phyloP scores from a whole-genome alignment of 257 asterid genomes.

The Plantago major region DNA sequence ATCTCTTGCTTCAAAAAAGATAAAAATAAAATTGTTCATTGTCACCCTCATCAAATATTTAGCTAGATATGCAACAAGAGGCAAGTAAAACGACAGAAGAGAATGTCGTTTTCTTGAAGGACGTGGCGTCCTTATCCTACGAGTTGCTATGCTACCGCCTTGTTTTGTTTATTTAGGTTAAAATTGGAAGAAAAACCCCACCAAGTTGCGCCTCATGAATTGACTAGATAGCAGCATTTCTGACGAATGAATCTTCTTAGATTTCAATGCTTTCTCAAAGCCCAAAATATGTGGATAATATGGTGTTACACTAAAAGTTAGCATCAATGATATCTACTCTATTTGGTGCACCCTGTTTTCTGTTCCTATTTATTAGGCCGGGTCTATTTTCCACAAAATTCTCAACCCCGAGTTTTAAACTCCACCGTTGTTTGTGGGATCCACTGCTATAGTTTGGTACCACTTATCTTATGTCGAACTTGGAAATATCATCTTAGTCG shows the following conservation, averaged over 20 bases:
- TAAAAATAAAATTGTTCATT: too few species aligned
- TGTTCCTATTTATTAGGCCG: too few species aligned
- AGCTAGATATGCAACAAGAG: not conserved
- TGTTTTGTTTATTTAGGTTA: conserved; percentile 1
- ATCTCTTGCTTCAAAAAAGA: too few species aligned
- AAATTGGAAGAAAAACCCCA: not conserved
- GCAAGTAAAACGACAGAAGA: conserved; percentile 1
- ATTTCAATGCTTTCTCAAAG: not conserved
- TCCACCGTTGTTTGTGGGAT: too few species aligned
- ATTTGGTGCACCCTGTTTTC: too few species aligned
- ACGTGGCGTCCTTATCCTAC: conserved; percentile 24
- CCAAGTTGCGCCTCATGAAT: conserved; percentile 10
- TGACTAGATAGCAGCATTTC: not conserved
- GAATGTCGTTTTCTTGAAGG: conserved; percentile 18
- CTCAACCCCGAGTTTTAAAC: too few species aligned
- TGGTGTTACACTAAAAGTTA: too few species aligned
- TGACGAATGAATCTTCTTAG: not conserved
- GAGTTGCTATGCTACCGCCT: not conserved
- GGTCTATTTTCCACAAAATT: too few species aligned
- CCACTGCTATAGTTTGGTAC: too few species aligned
- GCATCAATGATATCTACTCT: too few species aligned
- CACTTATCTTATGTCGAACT: too few species aligned
- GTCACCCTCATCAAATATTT: not conserved
- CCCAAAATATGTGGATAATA: not conserved
- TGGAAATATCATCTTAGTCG: too few species aligned